Percentiles rank a stretch among this genome's conserved stretches.
Conservation (phyloP, 179 eudicot species). For the Gypsophila paniculata region DNA sequence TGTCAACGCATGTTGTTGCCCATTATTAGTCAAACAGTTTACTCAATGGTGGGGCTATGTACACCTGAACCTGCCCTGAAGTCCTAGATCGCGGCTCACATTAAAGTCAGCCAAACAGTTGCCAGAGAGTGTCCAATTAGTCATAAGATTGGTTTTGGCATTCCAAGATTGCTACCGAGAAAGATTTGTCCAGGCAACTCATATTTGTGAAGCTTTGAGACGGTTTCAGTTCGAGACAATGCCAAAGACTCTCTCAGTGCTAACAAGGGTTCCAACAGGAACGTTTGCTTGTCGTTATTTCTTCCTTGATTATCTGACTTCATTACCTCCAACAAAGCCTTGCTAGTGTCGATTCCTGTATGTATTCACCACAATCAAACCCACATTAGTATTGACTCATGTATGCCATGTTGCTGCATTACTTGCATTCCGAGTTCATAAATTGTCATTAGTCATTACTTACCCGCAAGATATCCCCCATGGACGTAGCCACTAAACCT, state of each 20-base stretch:
- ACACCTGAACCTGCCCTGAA: conserved; percentile 14
- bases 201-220: conserved; percentile 47
- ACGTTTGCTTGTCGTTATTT: conserved; percentile 32
- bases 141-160: conserved; percentile 77
- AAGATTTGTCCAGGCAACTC: conserved; percentile 57
- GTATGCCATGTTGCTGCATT: not conserved
- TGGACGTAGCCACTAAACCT: conserved; percentile 85
- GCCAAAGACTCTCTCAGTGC: conserved; percentile 49
- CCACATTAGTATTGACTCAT: not conserved
- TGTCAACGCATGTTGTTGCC: conserved; percentile 3
- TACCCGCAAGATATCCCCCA: conserved; percentile 85
- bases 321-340: conserved; percentile 62
- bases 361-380: conserved; percentile 5
- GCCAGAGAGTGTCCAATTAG: conserved; percentile 28
- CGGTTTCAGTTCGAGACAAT: conserved; percentile 40
- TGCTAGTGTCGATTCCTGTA: conserved; percentile 71
- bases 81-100: conserved; percentile 10
- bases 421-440: not conserved
- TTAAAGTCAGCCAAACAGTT: conserved; percentile 16
- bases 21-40: not conserved
- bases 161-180: conserved; percentile 50
- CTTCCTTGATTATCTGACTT: conserved; percentile 36
- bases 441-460: conserved; percentile 8
- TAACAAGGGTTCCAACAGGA: conserved; percentile 53
- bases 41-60: not conserved